Base-by-base conservation (phyloP, 139 green algal species). In the Ostreobium quekettii region DNA sequence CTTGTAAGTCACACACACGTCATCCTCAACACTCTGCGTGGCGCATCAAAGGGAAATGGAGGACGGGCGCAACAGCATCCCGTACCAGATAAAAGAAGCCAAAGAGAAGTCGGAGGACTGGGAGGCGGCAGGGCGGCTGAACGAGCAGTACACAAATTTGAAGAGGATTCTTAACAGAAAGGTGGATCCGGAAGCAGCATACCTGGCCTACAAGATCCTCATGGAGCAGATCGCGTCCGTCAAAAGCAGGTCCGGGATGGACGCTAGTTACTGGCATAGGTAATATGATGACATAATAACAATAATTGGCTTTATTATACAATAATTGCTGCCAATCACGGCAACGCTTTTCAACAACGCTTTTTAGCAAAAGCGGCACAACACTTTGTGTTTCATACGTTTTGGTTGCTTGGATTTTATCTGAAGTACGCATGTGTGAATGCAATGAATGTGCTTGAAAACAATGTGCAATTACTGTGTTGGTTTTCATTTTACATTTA, bases 181-280 rank as follows among this genome's bases (percentile, higher is more conserved):
- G 19, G 19, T 26, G 42, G 19, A 19, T 53, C 15, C 42, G 11
- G 42, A 11, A 19, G 42, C 42, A 19, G 42, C 42, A 19, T 53
- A 53, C 19, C 15, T 53, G 15, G 42, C 42, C 11, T 53, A 53
- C 42, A 19, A 53, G 42, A 53, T 53, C 15, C 42, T 53, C 15
- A 11, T 53, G 11, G 42, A 53, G 19, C 42, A 53, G 15, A 53
- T 53, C 11, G 19, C 11, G 42, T 26, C 11, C 42, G 11, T 19
- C 42, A 53, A 53, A 53, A 53, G 42, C 42, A 53, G 42, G 42
- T 53, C 11, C 42, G 42, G n/a, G n/a, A n/a, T n/a, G n/a, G n/a
- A n/a, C n/a, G n/a, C n/a, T n/a, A n/a, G n/a, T n/a, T n/a, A n/a
- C n/a, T n/a, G n/a, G n/a, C n/a, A n/a, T n/a, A n/a, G n/a, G n/a